Base-by-base conservation (phyloP, 2,329 filamentous ascomycete genomes). In the Pseudogymnoascus sp. region DNA sequence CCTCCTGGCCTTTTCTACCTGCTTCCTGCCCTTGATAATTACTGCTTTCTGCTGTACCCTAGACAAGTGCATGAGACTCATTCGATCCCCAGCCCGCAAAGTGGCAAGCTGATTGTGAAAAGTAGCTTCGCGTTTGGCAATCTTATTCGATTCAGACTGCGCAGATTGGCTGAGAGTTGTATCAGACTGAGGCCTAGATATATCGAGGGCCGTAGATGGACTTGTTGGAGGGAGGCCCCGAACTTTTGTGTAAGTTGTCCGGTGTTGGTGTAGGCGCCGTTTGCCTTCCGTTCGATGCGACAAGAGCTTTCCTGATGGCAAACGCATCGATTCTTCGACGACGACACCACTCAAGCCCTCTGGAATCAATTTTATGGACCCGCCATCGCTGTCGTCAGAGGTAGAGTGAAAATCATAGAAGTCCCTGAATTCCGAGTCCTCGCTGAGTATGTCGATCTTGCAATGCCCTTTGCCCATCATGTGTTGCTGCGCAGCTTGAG, bases 391-490 rank as follows among this genome's bases (percentile, higher is more conserved):
- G 21, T 59, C n/a, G 43, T 53, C 43, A 37, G 36, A 37, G 36
- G 36, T 37, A 37, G 36, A 37, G 36, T 37, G 36, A 37, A 74
- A 68, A 9, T 78, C 72, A 62, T 77, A 80, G 60, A 80, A 79
- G 2, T 79, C 76, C 21, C 70, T 67, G 11, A 74, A 75, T 42
- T 80, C 77, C 0, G 73, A 72, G 16, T 72, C 73, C 3, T 72
- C 66, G 2, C 70, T 68, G 0, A 70, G 63, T 0, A 78, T 67
- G 34, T 80, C 73, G 42, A 82, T 72, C 23, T 71, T 75, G 66
- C 80, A 83, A 63, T 83, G 80, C 0, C 78, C 77, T 59, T 79
- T 82, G 3, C 71, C 75, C 0, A 72, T 67, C 80, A 83, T 83
- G 62, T 83, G 82, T 36, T 82, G 79, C 66, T 81, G 79, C 0